Evolutionary conservation across 345 rosid genomes (phyloP), one percentile per base, ranked within the genome.

Genomic region (Leavenworthia alabamica): DNA sequence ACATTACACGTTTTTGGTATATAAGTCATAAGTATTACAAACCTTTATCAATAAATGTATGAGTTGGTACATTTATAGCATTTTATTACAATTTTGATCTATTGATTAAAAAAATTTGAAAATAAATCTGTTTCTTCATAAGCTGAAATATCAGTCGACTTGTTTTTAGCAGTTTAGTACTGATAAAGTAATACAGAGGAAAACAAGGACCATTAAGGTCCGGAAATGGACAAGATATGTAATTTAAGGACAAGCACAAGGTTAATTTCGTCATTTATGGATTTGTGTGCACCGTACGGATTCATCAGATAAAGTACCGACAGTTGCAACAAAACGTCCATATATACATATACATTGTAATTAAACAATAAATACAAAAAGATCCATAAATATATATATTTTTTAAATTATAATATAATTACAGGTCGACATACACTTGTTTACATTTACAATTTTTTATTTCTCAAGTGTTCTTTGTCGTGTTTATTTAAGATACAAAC

Each of bases 221-320:
- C 39, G 39, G 20, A 40, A 51, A 16, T 15, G 61, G 54, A 32
- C 2, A 27, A 47, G 39, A 40, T 58, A 1, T 53, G 72, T 60
- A 32, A 43, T 31, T 22, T 14, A 11, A 1, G 24, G 32, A 52
- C 32, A 60, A 33, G 15, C 1, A 5, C 8, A 8, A 16, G 67
- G 55, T 1, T 11, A 35, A 3, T 44, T 27, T 44, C 41, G 67
- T 68, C 48, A 52, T 60, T 43, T 35, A 17, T 69, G 14, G 27
- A 44, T 12, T 35, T 26, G 50, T 61, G 73, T 53, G 62, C 62
- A 69, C 68, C 68, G 73, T 69, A 69, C 73, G 56, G 67, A 61
- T 43, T 27, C 60, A 19, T 33, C 60, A 41, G 73, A 50, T 60
- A 26, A 51, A 60, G 66, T 68, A 32, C 73, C 3, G 6, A 59